Percentiles rank a stretch among this genome's conserved stretches.
These are phyloP conservation scores for Pleurotus salmoneostramineus DNA, from an alignment of 768 basidiomycete species.

Conservation along the genomic window DNA sequence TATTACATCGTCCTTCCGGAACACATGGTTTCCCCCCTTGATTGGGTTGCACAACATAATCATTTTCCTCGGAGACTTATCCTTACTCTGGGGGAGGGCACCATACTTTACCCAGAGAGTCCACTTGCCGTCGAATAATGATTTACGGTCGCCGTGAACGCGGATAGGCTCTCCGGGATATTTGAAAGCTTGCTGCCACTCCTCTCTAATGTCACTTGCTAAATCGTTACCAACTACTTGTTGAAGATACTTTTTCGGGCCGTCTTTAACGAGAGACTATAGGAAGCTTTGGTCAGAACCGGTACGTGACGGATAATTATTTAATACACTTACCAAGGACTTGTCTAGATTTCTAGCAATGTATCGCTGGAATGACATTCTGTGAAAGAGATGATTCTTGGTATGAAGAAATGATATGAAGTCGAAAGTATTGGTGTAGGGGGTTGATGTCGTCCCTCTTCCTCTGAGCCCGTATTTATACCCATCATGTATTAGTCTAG, in stretches of 20 bases:
- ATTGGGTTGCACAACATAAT: not conserved
- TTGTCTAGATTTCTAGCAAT: no score
- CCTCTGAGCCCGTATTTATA: no score
- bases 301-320: not conserved
- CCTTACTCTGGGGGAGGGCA: not conserved
- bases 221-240: not conserved
- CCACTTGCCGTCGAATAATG: not conserved
- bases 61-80: not conserved
- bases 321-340: no score
- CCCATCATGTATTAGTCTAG: no score
- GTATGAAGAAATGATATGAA: no score
- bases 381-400: no score
- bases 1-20: not conserved
- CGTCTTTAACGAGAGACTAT: no score
- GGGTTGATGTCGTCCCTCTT: no score
- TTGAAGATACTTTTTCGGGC: no score
- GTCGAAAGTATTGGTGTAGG: no score
- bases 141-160: not conserved
- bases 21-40: not conserved
- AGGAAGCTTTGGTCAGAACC: no score
- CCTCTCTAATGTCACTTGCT: not conserved
- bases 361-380: no score
- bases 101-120: not conserved
- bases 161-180: not conserved
- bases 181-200: not conserved